Percentiles rank a stretch among this genome's conserved stretches.
These are phyloP conservation scores for Cercospora brassicicola DNA, from an alignment of 2,329 filamentous ascomycete species.

Conservation along the genomic window DNA sequence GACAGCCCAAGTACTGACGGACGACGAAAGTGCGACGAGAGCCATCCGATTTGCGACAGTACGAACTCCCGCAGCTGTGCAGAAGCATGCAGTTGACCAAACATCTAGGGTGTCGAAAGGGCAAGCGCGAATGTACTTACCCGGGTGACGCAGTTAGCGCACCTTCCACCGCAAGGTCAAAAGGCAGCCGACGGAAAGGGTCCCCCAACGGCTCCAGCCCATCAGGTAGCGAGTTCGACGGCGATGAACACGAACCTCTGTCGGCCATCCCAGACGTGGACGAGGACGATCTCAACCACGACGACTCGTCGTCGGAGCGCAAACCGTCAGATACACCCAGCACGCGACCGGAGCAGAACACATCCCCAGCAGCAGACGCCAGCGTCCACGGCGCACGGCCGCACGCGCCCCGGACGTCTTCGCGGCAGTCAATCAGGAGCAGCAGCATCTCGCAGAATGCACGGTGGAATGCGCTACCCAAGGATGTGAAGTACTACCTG, in stretches of 20 bases:
- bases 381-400: conserved; percentile 18
- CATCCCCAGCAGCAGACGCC: conserved; percentile 55
- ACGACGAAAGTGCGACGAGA: conserved; percentile 76
- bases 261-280: conserved; percentile 49
- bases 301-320: conserved; percentile 33
- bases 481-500: conserved; percentile 75
- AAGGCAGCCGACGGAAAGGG: conserved; percentile 48
- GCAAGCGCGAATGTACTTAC: conserved; percentile 85
- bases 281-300: conserved; percentile 43
- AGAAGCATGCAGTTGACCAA: conserved; percentile 16
- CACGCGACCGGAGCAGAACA: conserved; percentile 45
- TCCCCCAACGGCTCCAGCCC: conserved; percentile 49
- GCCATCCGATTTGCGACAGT: conserved; percentile 79
- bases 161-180: conserved; percentile 48
- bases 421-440: conserved; percentile 27
- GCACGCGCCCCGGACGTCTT: conserved; percentile 24
- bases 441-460: conserved; percentile 31
- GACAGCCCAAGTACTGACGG: conserved; percentile 20
- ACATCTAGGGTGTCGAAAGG: conserved; percentile 76
- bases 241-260: conserved; percentile 43
- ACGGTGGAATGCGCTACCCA: conserved; percentile 39
- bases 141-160: conserved; percentile 65
- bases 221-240: conserved; percentile 54
- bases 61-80: conserved; percentile 36
- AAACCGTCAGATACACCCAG: conserved; percentile 44